Evolutionary conservation across 225 moss, liverwort and hornwort genomes (phyloP), one percentile per base, ranked within the genome.

Genomic region (Straminergon stramineum): DNA sequence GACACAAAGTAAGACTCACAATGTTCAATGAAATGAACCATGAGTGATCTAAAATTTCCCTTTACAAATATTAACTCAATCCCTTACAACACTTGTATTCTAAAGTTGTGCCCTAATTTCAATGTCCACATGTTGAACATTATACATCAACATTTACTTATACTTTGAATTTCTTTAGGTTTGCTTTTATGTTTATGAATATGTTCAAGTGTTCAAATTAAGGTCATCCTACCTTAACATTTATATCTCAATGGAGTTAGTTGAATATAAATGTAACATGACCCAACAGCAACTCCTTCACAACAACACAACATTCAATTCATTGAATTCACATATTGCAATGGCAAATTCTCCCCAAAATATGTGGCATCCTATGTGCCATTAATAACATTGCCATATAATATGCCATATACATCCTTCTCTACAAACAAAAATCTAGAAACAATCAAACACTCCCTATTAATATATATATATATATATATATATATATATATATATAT

Each of bases 341-440:
- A 13, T 52, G 34, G 34, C 0, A 52, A 0, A 22, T 76, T 13
- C 20, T 76, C 1, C 1, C 2, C 2, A 0, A 0, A 76, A 34
- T 76, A 0, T 21, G 0, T 31, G 2, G 7, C 5, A 48, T 10
- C 7, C 48, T 48, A 7, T 9, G 8, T 48, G 10, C 48, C 48
- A 48, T 48, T 48, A 48, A 21, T 8, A 32, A 21, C 7, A 32
- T 21, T 20, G 19, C 21, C 34, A 76, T 76, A 21, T 21, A 76
- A 52, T 20, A 7, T 2, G 1, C 34, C 53, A 34, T 53, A 20
- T 32, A 34, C 8, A 52, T 52, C 7, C 3, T 52, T 5, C 0
- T 34, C 34, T 34, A 52, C 14, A 52, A 76, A 34, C 0, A 2
- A 8, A 52, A 32, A 5, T 1, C 21, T 0, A 20, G 34, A 32